Conservation (phyloP, 148 eudicot genomes). For the Rhododendron ovatum region DNA sequence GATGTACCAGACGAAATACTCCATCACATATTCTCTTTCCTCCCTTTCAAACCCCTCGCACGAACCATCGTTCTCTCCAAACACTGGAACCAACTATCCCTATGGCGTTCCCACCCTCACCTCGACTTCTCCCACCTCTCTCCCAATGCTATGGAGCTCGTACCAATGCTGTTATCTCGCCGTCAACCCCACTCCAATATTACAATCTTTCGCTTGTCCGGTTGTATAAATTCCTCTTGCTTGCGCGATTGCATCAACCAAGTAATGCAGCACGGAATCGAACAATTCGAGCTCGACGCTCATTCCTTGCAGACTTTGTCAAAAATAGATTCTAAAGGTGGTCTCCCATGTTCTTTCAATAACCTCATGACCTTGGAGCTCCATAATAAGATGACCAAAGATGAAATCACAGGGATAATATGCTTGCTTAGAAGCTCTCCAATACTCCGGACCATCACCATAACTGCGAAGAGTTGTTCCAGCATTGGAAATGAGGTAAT, state of each 20-base stretch:
- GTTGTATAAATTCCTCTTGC: too few relatives aligned
- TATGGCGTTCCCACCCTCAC: not conserved
- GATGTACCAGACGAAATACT: not conserved
- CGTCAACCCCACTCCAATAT: too few relatives aligned
- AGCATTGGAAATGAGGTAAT: not conserved
- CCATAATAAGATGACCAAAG: not conserved
- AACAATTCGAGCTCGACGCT: too few relatives aligned
- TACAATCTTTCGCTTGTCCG: too few relatives aligned
- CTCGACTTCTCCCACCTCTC: not conserved
- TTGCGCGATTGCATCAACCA: too few relatives aligned
- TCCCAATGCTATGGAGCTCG: not conserved
- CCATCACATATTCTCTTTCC: not conserved
- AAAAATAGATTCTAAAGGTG: not conserved
- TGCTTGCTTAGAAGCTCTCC: slow-evolving; percentile 4
- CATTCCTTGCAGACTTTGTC: not conserved
- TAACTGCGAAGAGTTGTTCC: not conserved
- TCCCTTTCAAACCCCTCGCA: not conserved
- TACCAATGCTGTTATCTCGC: not conserved
- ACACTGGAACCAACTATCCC: not conserved
- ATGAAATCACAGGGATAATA: not conserved
- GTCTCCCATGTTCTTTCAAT: not conserved
- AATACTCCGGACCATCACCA: not conserved
- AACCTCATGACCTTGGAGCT: not conserved
- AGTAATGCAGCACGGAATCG: too few relatives aligned
- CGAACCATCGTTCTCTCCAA: not conserved